A percentile compares a stretch with the other conserved stretches of the same genome.
Evolutionary conservation across 495 filamentous ascomycete species (phyloP).

Genomic region (Geopyxis carbonaria): DNA sequence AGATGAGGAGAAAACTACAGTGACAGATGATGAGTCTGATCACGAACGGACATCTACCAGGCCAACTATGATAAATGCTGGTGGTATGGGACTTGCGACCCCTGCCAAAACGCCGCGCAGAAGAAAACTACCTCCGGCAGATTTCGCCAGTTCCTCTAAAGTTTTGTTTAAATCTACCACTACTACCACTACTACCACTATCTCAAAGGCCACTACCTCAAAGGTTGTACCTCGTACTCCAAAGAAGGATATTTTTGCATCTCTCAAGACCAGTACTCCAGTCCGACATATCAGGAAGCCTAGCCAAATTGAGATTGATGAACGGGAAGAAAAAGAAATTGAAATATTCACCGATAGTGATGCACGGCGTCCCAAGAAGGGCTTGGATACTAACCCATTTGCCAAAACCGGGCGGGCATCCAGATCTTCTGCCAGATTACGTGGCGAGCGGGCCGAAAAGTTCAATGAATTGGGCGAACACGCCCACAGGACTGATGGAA

Average conservation of each 20-base stretch:
- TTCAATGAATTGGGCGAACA: slow-evolving; percentile 33
- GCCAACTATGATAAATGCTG: slow-evolving; percentile 12
- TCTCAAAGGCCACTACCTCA: too few relatives aligned
- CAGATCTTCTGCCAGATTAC: slow-evolving; percentile 24
- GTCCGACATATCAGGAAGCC: too few relatives aligned
- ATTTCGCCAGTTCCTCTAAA: slow-evolving; percentile 50
- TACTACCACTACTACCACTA: too few relatives aligned
- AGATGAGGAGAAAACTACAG: neutral
- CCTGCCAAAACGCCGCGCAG: slow-evolving; percentile 81
- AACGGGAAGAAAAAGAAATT: neutral
- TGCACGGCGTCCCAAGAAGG: slow-evolving; percentile 62
- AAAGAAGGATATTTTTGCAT: too few relatives aligned
- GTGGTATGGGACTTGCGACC: slow-evolving; percentile 54
- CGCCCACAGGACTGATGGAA: slow-evolving; percentile 45
- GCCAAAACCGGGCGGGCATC: slow-evolving; percentile 30
- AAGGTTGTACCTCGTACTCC: too few relatives aligned
- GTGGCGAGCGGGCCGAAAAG: slow-evolving; percentile 35
- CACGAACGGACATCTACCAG: slow-evolving; percentile 3
- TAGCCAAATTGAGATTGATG: neutral
- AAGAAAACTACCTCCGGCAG: slow-evolving; percentile 32
- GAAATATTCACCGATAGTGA: slow-evolving; percentile 75
- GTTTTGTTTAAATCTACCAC: too few relatives aligned
- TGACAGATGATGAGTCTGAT: slow-evolving; percentile 11
- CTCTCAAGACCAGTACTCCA: too few relatives aligned
- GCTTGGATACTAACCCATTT: slow-evolving; percentile 62